Percentiles rank a stretch among this genome's conserved stretches.
Conservation (phyloP, 371 early-diverging fungal genomes). For the Capillidium rhysosporum region DNA sequence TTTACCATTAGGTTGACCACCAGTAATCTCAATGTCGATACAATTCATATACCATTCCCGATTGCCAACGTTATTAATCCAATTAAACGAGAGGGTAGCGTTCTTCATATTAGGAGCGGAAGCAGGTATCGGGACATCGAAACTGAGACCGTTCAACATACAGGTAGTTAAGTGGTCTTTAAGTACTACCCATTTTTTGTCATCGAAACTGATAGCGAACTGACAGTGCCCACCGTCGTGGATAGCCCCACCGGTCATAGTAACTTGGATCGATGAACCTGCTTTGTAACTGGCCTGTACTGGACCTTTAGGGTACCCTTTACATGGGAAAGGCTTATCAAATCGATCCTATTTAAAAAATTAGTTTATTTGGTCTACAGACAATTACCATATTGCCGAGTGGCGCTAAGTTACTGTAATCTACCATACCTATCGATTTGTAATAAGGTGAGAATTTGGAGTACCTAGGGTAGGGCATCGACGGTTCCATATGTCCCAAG, state of each 20-base stretch:
- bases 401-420: not conserved
- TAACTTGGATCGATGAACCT: not conserved
- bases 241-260: not conserved
- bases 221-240: slow-evolving; percentile 47
- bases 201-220: slow-evolving; percentile 38
- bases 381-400: not conserved
- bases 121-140: not conserved
- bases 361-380: too few species aligned
- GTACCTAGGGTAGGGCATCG: not conserved
- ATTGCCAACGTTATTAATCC: not conserved
- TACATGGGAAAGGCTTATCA: not conserved
- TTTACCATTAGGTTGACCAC: slow-evolving; percentile 10
- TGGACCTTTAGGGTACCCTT: slow-evolving; percentile 5
- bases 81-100: slow-evolving; percentile 16
- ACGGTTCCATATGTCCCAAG: not conserved
- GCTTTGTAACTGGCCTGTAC: not conserved
- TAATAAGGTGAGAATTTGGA: slow-evolving; percentile 2
- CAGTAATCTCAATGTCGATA: slow-evolving; percentile 28
- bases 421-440: not conserved
- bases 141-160: slow-evolving; percentile 11
- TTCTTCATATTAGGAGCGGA: not conserved
- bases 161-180: slow-evolving; percentile 4
- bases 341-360: not conserved
- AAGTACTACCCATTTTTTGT: slow-evolving; percentile 14
- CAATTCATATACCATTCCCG: slow-evolving; percentile 32